Conservation (phyloP, 1,139 yeast species). For the Protomyces inundatus region DNA sequence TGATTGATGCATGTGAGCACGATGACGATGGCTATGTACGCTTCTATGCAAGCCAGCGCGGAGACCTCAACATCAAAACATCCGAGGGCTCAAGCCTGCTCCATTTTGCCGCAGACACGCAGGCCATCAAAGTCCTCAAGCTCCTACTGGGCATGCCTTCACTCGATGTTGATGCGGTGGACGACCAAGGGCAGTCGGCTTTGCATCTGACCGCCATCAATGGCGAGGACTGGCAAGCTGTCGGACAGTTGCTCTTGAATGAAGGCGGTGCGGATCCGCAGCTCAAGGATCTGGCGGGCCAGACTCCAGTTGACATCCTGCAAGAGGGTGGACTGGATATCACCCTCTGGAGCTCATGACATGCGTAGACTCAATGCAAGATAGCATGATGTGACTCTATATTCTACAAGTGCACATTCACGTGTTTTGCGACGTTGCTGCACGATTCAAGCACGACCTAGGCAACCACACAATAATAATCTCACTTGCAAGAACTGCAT, state of each 20-base stretch:
- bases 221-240: not conserved
- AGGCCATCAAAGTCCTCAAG: constrained; percentile 2
- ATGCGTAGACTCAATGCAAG: no score
- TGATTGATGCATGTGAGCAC: constrained; percentile 15
- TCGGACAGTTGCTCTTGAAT: not conserved
- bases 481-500: no score
- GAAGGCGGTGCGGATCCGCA: not conserved
- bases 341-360: not conserved
- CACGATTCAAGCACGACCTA: no score
- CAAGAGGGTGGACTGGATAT: not conserved
- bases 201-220: constrained; percentile 6
- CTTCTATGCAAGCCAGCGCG: not conserved
- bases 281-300: not conserved
- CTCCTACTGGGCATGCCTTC: not conserved
- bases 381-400: no score
- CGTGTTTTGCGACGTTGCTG: no score
- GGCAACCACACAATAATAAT: no score
- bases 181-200: constrained; percentile 4
- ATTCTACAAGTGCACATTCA: no score
- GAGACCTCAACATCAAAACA: constrained; percentile 5
- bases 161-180: not conserved
- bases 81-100: constrained; percentile 13
- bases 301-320: not conserved
- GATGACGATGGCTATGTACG: not conserved
- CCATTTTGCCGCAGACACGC: constrained; percentile 15